Percentiles rank a stretch among this genome's conserved stretches.
Conservation (phyloP, 331 rosid genomes). For the Arachis monticola region DNA sequence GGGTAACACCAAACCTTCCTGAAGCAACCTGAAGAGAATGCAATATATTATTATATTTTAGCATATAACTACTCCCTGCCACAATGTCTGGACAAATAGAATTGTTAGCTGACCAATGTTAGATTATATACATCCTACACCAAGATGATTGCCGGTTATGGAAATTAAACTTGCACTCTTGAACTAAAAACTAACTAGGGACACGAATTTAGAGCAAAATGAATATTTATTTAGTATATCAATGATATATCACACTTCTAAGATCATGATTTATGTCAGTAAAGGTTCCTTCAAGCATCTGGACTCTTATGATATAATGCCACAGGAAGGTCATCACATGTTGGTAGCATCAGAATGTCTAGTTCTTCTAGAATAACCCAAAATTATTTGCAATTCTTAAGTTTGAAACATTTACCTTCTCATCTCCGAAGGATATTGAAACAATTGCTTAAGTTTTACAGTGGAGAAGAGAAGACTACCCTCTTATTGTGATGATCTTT, state of each 20-base stretch:
- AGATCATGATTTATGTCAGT: neutral
- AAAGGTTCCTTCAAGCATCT: conserved; percentile 20
- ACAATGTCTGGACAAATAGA: conserved; percentile 6
- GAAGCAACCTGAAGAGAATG: conserved; percentile 86
- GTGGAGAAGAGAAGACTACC: conserved; percentile 1
- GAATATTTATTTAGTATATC: neutral
- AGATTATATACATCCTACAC: conserved; percentile 28
- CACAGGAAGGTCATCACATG: conserved; percentile 11
- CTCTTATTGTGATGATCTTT: conserved; percentile 1
- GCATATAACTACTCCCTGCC: conserved; percentile 38
- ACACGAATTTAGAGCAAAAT: conserved; percentile 2
- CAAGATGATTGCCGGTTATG: conserved; percentile 13
- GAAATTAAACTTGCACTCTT: conserved; percentile 20
- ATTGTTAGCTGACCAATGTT: conserved; percentile 14
- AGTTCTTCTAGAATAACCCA: neutral
- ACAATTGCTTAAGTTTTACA: neutral
- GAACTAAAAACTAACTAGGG: conserved; percentile 20
- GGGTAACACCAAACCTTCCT: conserved; percentile 99
- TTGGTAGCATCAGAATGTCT: conserved; percentile 9
- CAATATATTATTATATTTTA: conserved; percentile 35
- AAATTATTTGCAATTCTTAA: neutral
- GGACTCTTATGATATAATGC: conserved; percentile 11
- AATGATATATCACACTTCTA: conserved; percentile 25
- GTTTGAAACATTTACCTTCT: no score
- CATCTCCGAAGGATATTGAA: no score